Conservation (phyloP, 306 rosid genomes). For the Vigna hirtella region DNA sequence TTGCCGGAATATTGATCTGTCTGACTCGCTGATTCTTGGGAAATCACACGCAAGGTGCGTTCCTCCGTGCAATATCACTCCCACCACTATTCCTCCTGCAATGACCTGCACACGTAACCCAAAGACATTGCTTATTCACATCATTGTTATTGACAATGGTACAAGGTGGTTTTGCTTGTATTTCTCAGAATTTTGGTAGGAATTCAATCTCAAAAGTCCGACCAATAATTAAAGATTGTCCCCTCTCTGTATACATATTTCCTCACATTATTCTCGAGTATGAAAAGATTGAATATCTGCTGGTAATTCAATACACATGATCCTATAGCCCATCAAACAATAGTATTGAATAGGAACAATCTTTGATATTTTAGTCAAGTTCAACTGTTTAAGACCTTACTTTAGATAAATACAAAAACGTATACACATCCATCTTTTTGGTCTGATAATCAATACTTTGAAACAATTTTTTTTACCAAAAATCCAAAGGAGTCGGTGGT, state of each 20-base stretch:
- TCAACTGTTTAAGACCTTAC: neutral
- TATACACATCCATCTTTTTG: neutral
- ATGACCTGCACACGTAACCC: conserved; percentile 55
- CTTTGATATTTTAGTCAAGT: neutral
- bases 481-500: neutral
- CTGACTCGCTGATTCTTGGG: conserved; percentile 76
- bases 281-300: too few relatives aligned
- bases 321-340: too few relatives aligned
- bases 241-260: neutral
- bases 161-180: neutral
- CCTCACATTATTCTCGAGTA: too few relatives aligned
- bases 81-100: conserved; percentile 84
- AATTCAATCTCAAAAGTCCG: too few relatives aligned
- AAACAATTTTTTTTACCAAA: neutral
- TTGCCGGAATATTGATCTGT: conserved; percentile 59
- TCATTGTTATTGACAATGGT: neutral
- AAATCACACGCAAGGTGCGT: conserved; percentile 92
- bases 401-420: neutral
- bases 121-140: neutral
- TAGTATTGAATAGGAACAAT: neutral
- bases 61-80: conserved; percentile 86
- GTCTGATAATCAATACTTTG: neutral
- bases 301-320: neutral
- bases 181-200: neutral
- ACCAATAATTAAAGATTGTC: too few relatives aligned